These are phyloP conservation scores for Marchantia paleacea DNA, from an alignment of 225 moss, liverwort and hornwort genomes.

Conservation along the genomic window DNA sequence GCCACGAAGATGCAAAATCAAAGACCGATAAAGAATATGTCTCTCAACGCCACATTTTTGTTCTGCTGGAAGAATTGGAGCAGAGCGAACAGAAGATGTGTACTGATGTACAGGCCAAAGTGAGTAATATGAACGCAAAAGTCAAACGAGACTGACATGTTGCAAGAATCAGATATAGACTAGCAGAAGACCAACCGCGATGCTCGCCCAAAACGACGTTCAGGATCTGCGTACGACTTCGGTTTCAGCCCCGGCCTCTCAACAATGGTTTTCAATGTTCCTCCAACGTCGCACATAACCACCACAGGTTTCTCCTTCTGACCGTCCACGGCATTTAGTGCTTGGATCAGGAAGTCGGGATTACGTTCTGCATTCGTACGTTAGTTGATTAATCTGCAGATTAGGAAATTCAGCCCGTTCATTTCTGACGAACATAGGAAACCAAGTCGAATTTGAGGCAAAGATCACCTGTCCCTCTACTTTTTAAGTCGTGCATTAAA, in stretches of 20 bases:
- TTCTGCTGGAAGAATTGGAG: too few relatives aligned
- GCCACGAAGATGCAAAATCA: not conserved
- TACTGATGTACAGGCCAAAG: too few relatives aligned
- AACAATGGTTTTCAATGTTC: slow-evolving; percentile 70
- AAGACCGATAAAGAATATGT: not conserved
- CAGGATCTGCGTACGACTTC: slow-evolving; percentile 78
- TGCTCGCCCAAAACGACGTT: slow-evolving; percentile 72
- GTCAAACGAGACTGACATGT: too few relatives aligned
- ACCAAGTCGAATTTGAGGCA: too few relatives aligned
- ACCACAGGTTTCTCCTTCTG: slow-evolving; percentile 62
- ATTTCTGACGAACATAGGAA: too few relatives aligned
- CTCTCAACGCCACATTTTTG: not conserved
- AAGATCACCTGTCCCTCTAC: too few relatives aligned
- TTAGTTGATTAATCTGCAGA: not conserved
- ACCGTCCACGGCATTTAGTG: slow-evolving; percentile 57
- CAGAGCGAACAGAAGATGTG: too few relatives aligned
- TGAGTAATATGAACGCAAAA: too few relatives aligned
- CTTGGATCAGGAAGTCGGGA: slow-evolving; percentile 61
- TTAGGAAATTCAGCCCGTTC: not conserved
- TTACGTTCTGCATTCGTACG: slow-evolving; percentile 56
- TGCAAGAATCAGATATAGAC: not conserved
- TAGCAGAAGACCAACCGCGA: slow-evolving; percentile 36
- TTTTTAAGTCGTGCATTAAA: too few relatives aligned
- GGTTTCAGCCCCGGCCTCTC: slow-evolving; percentile 78
- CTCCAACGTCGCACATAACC: slow-evolving; percentile 74